Evolutionary conservation across 257 asterid species (phyloP).

Genomic region (Lycium ferocissimum): DNA sequence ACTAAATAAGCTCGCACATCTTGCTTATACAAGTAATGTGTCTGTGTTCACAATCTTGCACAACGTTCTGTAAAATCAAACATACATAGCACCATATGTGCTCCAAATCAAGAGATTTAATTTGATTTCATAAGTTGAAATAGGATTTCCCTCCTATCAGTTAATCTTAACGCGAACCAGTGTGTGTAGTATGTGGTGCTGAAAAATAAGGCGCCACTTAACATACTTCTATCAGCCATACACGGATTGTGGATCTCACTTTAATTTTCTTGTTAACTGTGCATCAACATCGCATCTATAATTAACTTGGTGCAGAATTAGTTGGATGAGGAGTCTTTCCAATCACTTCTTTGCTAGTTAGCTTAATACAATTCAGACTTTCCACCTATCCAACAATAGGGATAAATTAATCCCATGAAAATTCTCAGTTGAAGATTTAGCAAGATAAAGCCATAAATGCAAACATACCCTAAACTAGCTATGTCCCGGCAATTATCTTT

Average conservation of each 20-base stretch:
- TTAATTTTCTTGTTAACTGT: not conserved
- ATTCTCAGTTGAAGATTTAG: not conserved
- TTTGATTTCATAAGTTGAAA: not conserved
- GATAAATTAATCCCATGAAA: not conserved
- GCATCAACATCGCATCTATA: not conserved
- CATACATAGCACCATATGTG: not conserved
- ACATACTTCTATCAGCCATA: not conserved
- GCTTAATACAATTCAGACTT: not conserved
- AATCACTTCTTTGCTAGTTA: not conserved
- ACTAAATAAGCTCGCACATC: not conserved
- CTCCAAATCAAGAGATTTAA: constrained; percentile 12
- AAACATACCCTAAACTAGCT: not conserved
- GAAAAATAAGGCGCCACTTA: not conserved
- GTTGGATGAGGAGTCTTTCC: not conserved
- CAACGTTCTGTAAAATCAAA: not conserved
- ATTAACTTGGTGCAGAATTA: no score
- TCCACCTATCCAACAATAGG: not conserved
- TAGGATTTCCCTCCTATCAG: not conserved
- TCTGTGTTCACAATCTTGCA: not conserved
- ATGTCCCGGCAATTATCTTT: no score
- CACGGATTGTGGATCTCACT: not conserved
- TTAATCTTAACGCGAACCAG: not conserved
- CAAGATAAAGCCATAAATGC: not conserved
- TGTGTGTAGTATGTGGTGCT: not conserved
- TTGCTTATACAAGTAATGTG: no score